A percentile compares a stretch with the other conserved stretches of the same genome.
phyloP scores from a whole-genome alignment of 2,329 filamentous ascomycete species.

The Alternaria panax region DNA sequence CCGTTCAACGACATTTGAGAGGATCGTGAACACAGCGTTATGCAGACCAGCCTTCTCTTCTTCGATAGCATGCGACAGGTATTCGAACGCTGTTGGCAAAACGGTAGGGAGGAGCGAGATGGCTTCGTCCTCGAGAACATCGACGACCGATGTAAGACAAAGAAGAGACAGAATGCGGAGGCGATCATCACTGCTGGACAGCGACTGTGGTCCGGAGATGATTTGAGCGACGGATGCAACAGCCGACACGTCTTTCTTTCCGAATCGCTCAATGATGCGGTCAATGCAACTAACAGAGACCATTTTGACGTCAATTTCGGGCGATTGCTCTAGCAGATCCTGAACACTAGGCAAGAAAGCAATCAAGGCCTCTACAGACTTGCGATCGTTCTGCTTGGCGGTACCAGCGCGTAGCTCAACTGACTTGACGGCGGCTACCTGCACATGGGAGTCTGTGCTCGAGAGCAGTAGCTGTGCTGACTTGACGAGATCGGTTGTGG shows the following conservation, averaged over 20 bases:
- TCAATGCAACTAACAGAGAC: constrained; percentile 90
- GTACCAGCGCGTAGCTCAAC: constrained; percentile 80
- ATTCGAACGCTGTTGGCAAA: constrained; percentile 73
- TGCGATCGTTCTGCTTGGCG: constrained; percentile 72
- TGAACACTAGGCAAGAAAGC: constrained; percentile 82
- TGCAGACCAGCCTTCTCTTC: constrained; percentile 70
- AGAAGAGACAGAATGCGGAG: constrained; percentile 85
- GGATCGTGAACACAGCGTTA: constrained; percentile 80
- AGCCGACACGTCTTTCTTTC: constrained; percentile 83
- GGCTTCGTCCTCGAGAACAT: constrained; percentile 85
- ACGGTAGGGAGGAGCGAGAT: constrained; percentile 82
- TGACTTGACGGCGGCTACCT: constrained; percentile 74
- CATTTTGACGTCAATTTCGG: constrained; percentile 78
- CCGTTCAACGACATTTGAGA: constrained; percentile 80
- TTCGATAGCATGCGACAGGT: constrained; percentile 71
- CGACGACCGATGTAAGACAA: constrained; percentile 86
- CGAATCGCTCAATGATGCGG: constrained; percentile 92
- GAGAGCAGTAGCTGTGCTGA: constrained; percentile 83
- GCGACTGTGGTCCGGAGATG: constrained; percentile 77
- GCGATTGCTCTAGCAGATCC: constrained; percentile 74
- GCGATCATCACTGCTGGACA: constrained; percentile 75
- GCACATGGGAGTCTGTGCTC: constrained; percentile 73
- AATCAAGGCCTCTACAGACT: constrained; percentile 74
- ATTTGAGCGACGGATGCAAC: constrained; percentile 78
- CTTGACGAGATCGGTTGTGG: constrained; percentile 87